Base-by-base conservation (phyloP, 257 asterid species). In the Forsythia viridissima region DNA sequence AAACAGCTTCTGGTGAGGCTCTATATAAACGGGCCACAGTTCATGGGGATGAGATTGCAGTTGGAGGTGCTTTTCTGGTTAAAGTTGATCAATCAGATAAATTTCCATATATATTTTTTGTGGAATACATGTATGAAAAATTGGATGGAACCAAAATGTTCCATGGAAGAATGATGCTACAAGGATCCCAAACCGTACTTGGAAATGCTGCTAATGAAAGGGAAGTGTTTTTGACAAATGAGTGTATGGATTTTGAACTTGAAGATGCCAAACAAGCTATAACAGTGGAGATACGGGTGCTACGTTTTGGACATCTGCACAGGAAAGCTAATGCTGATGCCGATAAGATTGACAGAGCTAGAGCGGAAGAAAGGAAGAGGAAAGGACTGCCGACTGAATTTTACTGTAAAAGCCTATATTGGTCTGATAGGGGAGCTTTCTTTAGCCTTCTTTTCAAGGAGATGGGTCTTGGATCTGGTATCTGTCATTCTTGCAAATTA, bases 281-380 rank as follows among this genome's bases (percentile, higher is more conserved):
- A 73, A 21, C 11, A 75, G 81, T 94, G 74, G 92, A 89, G 59
- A 84, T 90, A 66, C 84, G 89, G 82, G 80, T 81, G 74, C 68
- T 83, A 74, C 92, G 97, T 71, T 93, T 98, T 96, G 98, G 97
- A n/a, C 90, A 94, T 89, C 93, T 91, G 85, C 87, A 90, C 78
- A 88, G 98, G 80, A 94, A 86, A 74, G 90, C 81, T 57, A 88
- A 89, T 85, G 85, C 90, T 34, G 77, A 81, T 75, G 88, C 88
- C 71, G 98, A 93, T 67, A 93, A 82, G 83, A 67, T 78, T 77
- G 97, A 94, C 63, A 89, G 90, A 84, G 90, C 91, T 78, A 89
- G 88, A 76, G 96, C 95, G 13, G 97, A 93, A 76, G 99, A 94
- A 66, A 86, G 94, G 84, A 92, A 87, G 84, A 89, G 69, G 86